Conservation (phyloP, 768 basidiomycete genomes). For the Phylloporus rhodoxanthus region DNA sequence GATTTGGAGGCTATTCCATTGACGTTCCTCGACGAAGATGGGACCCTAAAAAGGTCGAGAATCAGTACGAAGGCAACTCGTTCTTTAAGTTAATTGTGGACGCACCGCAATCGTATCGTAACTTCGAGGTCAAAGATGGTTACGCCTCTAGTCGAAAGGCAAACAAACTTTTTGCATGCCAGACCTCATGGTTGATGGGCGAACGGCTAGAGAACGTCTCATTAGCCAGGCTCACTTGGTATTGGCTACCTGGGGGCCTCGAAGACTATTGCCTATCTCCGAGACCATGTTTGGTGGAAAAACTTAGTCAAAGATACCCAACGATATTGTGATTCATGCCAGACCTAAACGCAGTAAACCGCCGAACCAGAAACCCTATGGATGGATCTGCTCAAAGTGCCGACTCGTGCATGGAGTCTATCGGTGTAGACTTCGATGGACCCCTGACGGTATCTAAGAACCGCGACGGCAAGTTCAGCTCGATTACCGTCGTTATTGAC, state of each 20-base stretch:
- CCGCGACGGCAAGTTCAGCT: conserved; percentile 17
- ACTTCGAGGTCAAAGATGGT: conserved; percentile 6
- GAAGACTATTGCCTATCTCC: conserved; percentile 32
- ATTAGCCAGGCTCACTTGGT: conserved; percentile 37
- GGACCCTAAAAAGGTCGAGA: too few species aligned
- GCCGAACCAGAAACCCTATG: conserved; percentile 22
- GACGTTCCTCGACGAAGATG: too few species aligned
- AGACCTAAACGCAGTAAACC: conserved; percentile 19
- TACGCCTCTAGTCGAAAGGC: conserved; percentile 12
- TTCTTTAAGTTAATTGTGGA: too few species aligned
- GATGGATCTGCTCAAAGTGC: conserved; percentile 22
- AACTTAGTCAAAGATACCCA: conserved; percentile 25
- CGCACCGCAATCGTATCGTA: too few species aligned
- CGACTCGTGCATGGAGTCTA: conserved; percentile 30
- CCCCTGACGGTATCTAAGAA: conserved; percentile 25
- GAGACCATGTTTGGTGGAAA: conserved; percentile 39
- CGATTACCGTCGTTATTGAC: conserved; percentile 22
- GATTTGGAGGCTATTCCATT: too few species aligned
- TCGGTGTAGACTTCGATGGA: conserved; percentile 38
- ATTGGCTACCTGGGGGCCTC: conserved; percentile 31
- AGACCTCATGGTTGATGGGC: not conserved
- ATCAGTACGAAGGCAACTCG: too few species aligned
- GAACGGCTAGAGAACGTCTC: conserved; percentile 25
- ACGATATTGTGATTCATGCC: conserved; percentile 21
- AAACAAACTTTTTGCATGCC: conserved; percentile 25